Evolutionary conservation across 1,284 basidiomycete species (phyloP).

Genomic region (Ustilago trichophora): DNA sequence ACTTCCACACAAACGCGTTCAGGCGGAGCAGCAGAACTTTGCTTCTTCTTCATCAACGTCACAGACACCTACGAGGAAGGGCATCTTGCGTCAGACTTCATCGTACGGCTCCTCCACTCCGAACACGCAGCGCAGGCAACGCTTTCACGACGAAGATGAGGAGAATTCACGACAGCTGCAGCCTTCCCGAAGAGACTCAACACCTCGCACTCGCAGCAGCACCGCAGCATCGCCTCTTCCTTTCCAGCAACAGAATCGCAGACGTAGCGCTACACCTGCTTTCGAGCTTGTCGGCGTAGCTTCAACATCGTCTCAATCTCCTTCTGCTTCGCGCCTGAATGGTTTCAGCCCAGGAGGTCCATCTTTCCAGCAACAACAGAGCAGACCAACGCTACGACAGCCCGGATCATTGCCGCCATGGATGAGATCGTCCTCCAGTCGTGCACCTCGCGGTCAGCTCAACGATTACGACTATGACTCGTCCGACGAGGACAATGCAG

Average conservation of each 20-base stretch:
- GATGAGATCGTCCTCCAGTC: conserved; percentile 20
- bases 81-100: conserved; percentile 35
- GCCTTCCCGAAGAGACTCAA: conserved; percentile 1
- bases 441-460: conserved; percentile 6
- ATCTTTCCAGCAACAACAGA: conserved; percentile 1
- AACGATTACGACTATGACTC: conserved; percentile 25
- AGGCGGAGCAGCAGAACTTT: conserved; percentile 17
- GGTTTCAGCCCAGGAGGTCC: no score
- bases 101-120: conserved; percentile 15
- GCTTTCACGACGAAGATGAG: conserved; percentile 2
- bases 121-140: conserved; percentile 9
- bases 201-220: conserved; percentile 4
- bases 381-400: background rate
- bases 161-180: background rate
- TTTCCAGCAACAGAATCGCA: conserved; percentile 15
- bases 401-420: conserved; percentile 22
- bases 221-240: background rate
- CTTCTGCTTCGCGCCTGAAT: no score
- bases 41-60: conserved; percentile 20
- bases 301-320: conserved; percentile 14
- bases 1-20: conserved; percentile 8
- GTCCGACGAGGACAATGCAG: conserved; percentile 26
- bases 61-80: conserved; percentile 19
- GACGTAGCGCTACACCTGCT: conserved; percentile 25
- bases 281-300: conserved; percentile 42